phyloP scores from a whole-genome alignment of 2,329 filamentous ascomycete species.

The Sporothrix dimorphospora region DNA sequence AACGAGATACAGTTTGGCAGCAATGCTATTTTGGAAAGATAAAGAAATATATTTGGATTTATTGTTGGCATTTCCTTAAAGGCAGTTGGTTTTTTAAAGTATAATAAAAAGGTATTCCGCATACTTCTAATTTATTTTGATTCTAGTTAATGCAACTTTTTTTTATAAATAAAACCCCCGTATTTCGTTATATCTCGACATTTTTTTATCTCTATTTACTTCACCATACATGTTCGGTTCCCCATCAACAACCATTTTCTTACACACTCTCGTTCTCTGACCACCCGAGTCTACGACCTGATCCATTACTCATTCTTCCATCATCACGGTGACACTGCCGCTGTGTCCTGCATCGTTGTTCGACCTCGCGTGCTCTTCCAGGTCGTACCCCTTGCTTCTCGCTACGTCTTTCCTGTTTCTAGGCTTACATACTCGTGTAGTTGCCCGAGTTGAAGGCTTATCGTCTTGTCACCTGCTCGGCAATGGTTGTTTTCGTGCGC shows the following conservation, averaged over 20 bases:
- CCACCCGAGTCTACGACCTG: constrained; percentile 6
- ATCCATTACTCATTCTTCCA: constrained; percentile 18
- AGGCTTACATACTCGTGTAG: neutral
- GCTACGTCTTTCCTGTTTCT: constrained; percentile 20
- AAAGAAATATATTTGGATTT: neutral
- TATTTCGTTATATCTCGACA: too few relatives aligned
- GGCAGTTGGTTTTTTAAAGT: neutral
- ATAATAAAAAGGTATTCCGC: too few relatives aligned
- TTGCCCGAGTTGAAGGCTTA: neutral
- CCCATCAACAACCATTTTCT: too few relatives aligned
- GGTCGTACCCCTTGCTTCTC: neutral
- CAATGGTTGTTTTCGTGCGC: neutral
- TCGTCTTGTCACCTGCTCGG: neutral
- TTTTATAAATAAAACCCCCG: too few relatives aligned
- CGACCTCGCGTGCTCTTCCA: constrained; percentile 11
- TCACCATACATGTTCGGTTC: neutral
- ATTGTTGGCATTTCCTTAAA: neutral
- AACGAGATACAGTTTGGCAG: constrained; percentile 8
- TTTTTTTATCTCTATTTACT: neutral
- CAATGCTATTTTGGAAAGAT: constrained; percentile 6
- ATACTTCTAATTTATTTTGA: too few relatives aligned
- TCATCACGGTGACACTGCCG: constrained; percentile 18
- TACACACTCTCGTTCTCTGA: neutral
- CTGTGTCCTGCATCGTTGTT: neutral
- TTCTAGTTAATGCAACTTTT: too few relatives aligned